Conservation (phyloP, 2,329 filamentous ascomycete genomes). For the Colletotrichum godetiae region DNA sequence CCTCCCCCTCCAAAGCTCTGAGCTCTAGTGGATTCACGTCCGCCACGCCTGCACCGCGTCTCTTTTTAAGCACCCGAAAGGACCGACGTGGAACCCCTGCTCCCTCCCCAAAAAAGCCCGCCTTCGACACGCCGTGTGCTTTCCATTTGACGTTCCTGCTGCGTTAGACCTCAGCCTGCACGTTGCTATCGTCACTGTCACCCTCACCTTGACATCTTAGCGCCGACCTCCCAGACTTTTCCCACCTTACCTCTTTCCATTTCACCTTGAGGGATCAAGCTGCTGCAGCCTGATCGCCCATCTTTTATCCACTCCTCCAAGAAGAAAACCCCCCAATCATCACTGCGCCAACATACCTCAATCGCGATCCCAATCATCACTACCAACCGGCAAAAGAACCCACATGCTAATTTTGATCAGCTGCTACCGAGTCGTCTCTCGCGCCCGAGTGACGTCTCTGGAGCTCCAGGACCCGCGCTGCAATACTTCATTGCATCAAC, state of each 20-base stretch:
- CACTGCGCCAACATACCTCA: slow-evolving; percentile 24
- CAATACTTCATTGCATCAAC: slow-evolving; percentile 50
- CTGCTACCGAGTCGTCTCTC: slow-evolving; percentile 65
- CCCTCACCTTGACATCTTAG: slow-evolving; percentile 29
- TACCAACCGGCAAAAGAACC: slow-evolving; percentile 42
- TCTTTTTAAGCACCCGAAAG: slow-evolving; percentile 24
- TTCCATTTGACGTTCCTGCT: slow-evolving; percentile 4
- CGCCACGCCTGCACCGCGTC: slow-evolving; percentile 23
- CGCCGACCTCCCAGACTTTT: slow-evolving; percentile 11
- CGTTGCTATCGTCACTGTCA: slow-evolving; percentile 30
- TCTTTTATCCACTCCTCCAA: slow-evolving; percentile 44
- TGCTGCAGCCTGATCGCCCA: slow-evolving; percentile 25
- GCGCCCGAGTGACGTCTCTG: slow-evolving; percentile 62
- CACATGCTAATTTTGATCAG: slow-evolving; percentile 69
- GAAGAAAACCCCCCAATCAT: slow-evolving; percentile 7
- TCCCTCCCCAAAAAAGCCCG: slow-evolving; percentile 29
- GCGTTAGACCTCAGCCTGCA: slow-evolving; percentile 28
- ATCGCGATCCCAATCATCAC: slow-evolving; percentile 36
- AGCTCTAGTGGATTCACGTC: slow-evolving; percentile 33
- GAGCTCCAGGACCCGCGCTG: slow-evolving; percentile 56
- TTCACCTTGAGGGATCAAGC: slow-evolving; percentile 3
- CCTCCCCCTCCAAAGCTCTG: slow-evolving; percentile 34
- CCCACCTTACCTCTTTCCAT: neutral
- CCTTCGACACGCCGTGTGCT: slow-evolving; percentile 25
- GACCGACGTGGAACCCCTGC: slow-evolving; percentile 32